Evolutionary conservation across 1,139 yeast genomes (phyloP).

Genomic region (Scheffersomyces cryptocercus): DNA sequence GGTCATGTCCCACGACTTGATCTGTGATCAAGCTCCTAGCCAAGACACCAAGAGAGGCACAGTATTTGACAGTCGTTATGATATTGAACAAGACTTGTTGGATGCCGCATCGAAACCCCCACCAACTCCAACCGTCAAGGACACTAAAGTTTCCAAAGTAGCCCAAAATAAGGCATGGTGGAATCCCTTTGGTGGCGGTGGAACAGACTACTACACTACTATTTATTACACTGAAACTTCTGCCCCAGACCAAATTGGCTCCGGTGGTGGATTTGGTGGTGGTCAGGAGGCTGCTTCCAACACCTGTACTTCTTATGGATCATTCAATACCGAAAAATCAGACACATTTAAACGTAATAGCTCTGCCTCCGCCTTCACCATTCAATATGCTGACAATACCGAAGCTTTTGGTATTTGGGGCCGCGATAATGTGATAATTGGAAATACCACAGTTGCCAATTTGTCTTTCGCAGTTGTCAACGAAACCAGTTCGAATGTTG

Average conservation of each 20-base stretch:
- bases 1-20: constrained; percentile 39
- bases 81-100: not conserved
- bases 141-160: not conserved
- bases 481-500: constrained; percentile 40
- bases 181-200: not conserved
- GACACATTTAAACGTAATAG: constrained; percentile 32
- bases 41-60: constrained; percentile 2
- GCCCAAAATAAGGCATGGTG: not conserved
- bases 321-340: constrained; percentile 37
- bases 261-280: constrained; percentile 7
- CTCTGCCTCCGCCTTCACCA: constrained; percentile 37
- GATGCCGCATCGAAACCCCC: not conserved
- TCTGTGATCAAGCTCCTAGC: constrained; percentile 15
- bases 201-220: constrained; percentile 1
- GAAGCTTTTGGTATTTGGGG: constrained; percentile 65
- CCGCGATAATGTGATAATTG: constrained; percentile 42
- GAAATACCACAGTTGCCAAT: constrained; percentile 38
- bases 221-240: constrained; percentile 1
- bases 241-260: constrained; percentile 1
- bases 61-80: not conserved
- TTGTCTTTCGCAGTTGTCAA: constrained; percentile 56
- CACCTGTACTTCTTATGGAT: constrained; percentile 40
- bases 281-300: constrained; percentile 11
- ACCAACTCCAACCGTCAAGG: not conserved
- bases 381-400: constrained; percentile 64